These are phyloP conservation scores for Amanita molliuscula DNA, from an alignment of 768 basidiomycete genomes.

Conservation along the genomic window DNA sequence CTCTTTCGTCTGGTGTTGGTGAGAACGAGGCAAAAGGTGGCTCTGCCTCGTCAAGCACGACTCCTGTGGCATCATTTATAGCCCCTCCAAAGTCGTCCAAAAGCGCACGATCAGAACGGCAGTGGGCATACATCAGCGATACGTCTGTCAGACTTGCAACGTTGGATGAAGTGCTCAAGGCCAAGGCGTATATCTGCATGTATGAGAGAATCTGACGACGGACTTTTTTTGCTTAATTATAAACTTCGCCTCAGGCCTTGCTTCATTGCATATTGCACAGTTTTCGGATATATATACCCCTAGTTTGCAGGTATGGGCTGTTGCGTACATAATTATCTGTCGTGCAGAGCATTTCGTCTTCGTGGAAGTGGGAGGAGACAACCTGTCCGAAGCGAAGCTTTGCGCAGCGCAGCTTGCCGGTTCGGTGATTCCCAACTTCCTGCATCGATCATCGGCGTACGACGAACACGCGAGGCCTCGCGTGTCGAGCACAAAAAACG, in stretches of 20 bases:
- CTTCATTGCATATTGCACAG: background rate
- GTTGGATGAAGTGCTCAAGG: conserved; percentile 82
- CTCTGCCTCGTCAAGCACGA: conserved; percentile 2
- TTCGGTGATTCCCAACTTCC: too few species aligned
- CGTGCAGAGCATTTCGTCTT: too few species aligned
- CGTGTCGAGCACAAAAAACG: too few species aligned
- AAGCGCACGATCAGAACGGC: conserved; percentile 24
- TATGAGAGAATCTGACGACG: conserved; percentile 55
- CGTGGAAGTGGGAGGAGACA: too few species aligned
- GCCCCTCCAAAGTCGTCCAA: conserved; percentile 9
- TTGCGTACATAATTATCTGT: too few species aligned
- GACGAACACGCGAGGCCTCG: too few species aligned
- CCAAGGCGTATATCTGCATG: conserved; percentile 92
- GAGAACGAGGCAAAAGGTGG: background rate
- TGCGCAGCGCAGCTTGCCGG: too few species aligned
- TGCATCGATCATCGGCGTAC: too few species aligned
- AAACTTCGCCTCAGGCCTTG: background rate
- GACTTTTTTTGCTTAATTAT: background rate
- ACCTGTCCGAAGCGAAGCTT: too few species aligned
- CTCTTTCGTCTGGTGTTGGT: conserved; percentile 2
- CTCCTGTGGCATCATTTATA: conserved; percentile 1
- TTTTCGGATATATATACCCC: background rate
- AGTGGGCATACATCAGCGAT: conserved; percentile 93
- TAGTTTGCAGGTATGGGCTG: too few species aligned
- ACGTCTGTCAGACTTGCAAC: conserved; percentile 72